Percentiles rank a stretch among this genome's conserved stretches.
Conservation (phyloP, 2,329 filamentous ascomycete genomes). For the Penicillium glabrum region DNA sequence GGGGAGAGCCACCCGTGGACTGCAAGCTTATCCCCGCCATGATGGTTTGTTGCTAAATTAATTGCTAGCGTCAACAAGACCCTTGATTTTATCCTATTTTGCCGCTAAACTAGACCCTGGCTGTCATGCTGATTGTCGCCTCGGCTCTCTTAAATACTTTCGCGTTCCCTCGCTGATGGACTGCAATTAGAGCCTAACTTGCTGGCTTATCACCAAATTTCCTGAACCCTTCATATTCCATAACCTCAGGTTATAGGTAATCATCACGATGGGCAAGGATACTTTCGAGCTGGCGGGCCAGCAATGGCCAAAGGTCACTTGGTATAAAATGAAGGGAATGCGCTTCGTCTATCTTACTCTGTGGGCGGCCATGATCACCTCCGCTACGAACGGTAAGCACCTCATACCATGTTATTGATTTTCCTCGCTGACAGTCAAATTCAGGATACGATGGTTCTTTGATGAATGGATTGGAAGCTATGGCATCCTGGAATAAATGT, state of each 20-base stretch:
- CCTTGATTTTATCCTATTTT: conserved; percentile 8
- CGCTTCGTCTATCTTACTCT: conserved; percentile 21
- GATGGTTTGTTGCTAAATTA: background rate
- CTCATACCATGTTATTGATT: background rate
- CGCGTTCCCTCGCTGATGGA: background rate
- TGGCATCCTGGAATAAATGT: conserved; percentile 47
- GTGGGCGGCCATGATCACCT: conserved; percentile 24
- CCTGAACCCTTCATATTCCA: background rate
- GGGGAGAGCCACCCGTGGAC: background rate
- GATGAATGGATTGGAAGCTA: conserved; percentile 50
- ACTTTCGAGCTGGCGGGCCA: conserved; percentile 19
- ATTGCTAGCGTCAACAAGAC: background rate
- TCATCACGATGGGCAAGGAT: conserved; percentile 16
- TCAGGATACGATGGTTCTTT: conserved; percentile 46
- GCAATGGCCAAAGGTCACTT: conserved; percentile 21
- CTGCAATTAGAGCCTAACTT: background rate
- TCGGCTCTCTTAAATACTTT: background rate
- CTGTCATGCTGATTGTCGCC: background rate
- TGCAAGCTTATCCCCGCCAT: background rate
- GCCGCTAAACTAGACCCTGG: background rate
- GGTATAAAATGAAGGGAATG: conserved; percentile 25
- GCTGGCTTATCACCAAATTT: background rate
- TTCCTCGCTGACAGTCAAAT: background rate
- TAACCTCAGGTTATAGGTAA: background rate
- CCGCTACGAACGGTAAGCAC: conserved; percentile 18